Conservation (phyloP, 805 yeast species). For the Millerago galiae region DNA sequence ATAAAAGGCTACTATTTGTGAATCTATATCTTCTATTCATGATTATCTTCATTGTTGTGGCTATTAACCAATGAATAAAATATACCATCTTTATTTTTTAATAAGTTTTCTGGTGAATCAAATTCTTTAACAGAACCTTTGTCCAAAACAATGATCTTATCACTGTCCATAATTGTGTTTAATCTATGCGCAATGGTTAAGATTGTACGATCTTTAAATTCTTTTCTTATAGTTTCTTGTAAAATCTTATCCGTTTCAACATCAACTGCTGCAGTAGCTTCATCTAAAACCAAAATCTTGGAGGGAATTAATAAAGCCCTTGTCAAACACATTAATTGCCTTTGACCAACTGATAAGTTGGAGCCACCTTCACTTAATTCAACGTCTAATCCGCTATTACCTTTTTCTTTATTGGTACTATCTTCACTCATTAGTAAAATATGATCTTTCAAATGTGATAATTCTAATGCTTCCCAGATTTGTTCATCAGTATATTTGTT, state of each 20-base stretch:
- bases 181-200: constrained; percentile 81
- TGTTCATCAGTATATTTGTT: constrained; percentile 60
- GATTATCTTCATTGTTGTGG: constrained; percentile 18
- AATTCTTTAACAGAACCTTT: constrained; percentile 72
- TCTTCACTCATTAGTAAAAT: constrained; percentile 45
- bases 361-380: constrained; percentile 60
- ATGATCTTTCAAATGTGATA: constrained; percentile 71
- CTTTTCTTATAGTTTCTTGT: constrained; percentile 71
- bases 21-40: neutral
- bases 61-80: constrained; percentile 77
- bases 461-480: constrained; percentile 74
- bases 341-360: constrained; percentile 70
- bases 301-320: constrained; percentile 64
- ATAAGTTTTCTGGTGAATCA: constrained; percentile 61
- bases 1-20: no score
- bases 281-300: constrained; percentile 67
- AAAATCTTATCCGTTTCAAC: constrained; percentile 75
- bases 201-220: constrained; percentile 71
- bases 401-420: constrained; percentile 32
- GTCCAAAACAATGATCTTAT: constrained; percentile 68
- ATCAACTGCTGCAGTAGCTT: constrained; percentile 87
- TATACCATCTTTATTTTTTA: constrained; percentile 58
- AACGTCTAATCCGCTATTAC: constrained; percentile 46
- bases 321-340: constrained; percentile 76
- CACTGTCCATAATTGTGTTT: constrained; percentile 78